phyloP scores from a whole-genome alignment of 306 rosid genomes.

The Lagenaria siceraria region DNA sequence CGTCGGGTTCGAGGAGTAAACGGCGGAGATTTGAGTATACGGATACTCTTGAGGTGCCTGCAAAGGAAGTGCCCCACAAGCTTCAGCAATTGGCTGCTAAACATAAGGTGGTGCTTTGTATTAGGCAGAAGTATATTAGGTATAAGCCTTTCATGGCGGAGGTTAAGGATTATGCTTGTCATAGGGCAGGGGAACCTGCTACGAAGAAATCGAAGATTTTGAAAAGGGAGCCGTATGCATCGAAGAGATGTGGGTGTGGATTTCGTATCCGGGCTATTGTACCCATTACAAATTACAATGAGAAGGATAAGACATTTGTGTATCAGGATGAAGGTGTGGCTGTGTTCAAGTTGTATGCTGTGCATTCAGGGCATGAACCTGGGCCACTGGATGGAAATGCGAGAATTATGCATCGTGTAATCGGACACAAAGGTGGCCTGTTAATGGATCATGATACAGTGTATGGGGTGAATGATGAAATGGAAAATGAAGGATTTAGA shows the following conservation, averaged over 20 bases:
- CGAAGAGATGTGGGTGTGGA: slow-evolving; percentile 96
- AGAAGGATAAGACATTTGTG: slow-evolving; percentile 93
- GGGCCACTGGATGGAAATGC: slow-evolving; percentile 98
- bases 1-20: slow-evolving; percentile 42
- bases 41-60: slow-evolving; percentile 82
- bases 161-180: slow-evolving; percentile 99
- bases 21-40: slow-evolving; percentile 89
- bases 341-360: slow-evolving; percentile 81
- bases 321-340: slow-evolving; percentile 94
- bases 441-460: slow-evolving; percentile 77
- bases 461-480: slow-evolving; percentile 84
- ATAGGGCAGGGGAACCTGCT: slow-evolving; percentile 89
- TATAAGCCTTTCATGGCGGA: slow-evolving; percentile 99
- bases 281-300: slow-evolving; percentile 88
- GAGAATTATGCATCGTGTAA: slow-evolving; percentile 90
- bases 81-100: slow-evolving; percentile 83
- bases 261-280: slow-evolving; percentile 96
- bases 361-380: slow-evolving; percentile 96
- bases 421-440: slow-evolving; percentile 80
- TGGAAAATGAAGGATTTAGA: slow-evolving; percentile 75
- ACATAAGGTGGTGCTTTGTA: slow-evolving; percentile 93
- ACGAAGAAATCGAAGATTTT: slow-evolving; percentile 62
- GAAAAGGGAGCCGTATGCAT: slow-evolving; percentile 96
- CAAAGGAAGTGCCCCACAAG: slow-evolving; percentile 67
- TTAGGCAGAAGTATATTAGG: slow-evolving; percentile 94